Percentiles rank a stretch among this genome's conserved stretches.
Evolutionary conservation across 306 rosid species (phyloP).

Genomic region (Neltuma alba): DNA sequence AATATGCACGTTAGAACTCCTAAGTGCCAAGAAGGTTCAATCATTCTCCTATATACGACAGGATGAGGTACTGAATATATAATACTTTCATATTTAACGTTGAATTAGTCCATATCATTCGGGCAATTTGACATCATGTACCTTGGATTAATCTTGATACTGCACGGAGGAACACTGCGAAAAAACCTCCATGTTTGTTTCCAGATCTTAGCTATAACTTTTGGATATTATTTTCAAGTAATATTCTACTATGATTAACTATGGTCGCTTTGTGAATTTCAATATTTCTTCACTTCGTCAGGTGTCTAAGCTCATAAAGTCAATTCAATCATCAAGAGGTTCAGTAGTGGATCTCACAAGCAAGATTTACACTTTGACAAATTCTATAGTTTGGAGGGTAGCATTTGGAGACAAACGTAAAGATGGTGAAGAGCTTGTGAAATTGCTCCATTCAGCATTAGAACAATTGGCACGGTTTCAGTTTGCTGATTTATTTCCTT

Average conservation of each 20-base stretch:
- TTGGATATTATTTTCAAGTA: no score
- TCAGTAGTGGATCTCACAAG: not conserved
- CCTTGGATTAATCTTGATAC: no score
- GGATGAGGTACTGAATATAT: not conserved
- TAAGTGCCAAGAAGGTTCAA: not conserved
- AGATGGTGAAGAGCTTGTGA: not conserved
- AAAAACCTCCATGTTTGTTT: no score
- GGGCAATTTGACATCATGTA: no score
- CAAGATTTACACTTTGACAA: not conserved
- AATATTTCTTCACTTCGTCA: not conserved
- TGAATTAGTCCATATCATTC: no score
- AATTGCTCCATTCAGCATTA: not conserved
- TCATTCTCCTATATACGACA: not conserved
- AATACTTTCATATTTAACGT: no score
- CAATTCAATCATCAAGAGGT: not conserved
- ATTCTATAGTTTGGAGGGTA: not conserved
- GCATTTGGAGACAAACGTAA: not conserved
- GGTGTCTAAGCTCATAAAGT: not conserved
- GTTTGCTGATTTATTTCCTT: not conserved
- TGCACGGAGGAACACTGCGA: no score
- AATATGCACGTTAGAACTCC: not conserved
- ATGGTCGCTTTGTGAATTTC: no score
- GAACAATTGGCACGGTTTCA: not conserved
- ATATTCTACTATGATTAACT: no score
- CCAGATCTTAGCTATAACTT: no score